These are phyloP conservation scores for Tagetes erecta DNA, from an alignment of 129 eudicot species.

Conservation along the genomic window DNA sequence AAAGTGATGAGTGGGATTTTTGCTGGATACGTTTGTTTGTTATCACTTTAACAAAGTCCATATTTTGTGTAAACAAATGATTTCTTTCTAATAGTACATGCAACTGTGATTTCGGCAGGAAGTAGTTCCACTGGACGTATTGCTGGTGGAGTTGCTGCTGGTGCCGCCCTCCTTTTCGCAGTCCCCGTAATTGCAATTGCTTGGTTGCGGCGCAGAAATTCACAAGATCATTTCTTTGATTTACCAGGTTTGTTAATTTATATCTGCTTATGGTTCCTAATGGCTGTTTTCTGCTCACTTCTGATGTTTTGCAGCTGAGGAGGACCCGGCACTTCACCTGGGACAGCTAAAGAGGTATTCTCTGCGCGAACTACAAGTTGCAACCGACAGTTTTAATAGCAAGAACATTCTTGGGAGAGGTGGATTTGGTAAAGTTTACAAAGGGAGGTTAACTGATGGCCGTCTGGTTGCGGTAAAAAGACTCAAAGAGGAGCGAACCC, in stretches of 20 bases:
- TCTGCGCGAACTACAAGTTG: constrained; percentile 73
- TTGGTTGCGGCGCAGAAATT: constrained; percentile 64
- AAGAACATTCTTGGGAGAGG: constrained; percentile 74
- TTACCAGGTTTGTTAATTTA: constrained; percentile 74
- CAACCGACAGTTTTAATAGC: constrained; percentile 65
- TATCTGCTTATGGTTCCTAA: background rate
- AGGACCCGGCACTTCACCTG: constrained; percentile 68
- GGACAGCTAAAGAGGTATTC: constrained; percentile 80
- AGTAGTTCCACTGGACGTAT: constrained; percentile 60
- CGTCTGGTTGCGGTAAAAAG: constrained; percentile 79
- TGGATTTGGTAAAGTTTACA: constrained; percentile 88
- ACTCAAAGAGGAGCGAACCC: constrained; percentile 69
- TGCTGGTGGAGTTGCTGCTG: constrained; percentile 89
- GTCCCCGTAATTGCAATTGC: constrained; percentile 78
- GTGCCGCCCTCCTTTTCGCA: constrained; percentile 75
- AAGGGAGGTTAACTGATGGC: constrained; percentile 78
- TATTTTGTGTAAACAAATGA: background rate
- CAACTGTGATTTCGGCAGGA: constrained; percentile 35
- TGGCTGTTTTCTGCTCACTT: background rate
- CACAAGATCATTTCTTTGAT: constrained; percentile 82
- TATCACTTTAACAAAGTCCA: background rate
- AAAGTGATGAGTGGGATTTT: background rate
- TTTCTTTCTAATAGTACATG: background rate
- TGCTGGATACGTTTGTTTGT: background rate
- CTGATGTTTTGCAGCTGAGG: constrained; percentile 59